A percentile compares a stretch with the other conserved stretches of the same genome.
Conservation (phyloP, 495 filamentous ascomycete genomes). For the Friedmanniomyces simplex region DNA sequence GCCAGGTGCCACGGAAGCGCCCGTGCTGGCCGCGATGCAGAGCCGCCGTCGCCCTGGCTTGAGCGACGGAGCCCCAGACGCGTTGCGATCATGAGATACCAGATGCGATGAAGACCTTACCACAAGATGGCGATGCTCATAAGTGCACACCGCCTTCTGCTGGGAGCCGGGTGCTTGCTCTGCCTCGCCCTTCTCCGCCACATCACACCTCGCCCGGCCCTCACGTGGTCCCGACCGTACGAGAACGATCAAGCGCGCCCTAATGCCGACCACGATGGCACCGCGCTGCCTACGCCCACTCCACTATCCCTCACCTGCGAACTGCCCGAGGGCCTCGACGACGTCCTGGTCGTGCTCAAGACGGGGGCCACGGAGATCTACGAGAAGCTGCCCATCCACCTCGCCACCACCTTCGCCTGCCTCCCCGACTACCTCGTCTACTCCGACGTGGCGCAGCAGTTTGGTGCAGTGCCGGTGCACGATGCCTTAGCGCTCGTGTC, state of each 20-base stretch:
- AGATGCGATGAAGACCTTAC: neutral
- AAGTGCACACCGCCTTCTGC: neutral
- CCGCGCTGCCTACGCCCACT: too few relatives aligned
- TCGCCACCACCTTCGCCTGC: slow-evolving; percentile 43
- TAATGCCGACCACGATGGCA: too few relatives aligned
- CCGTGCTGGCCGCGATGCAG: too few relatives aligned
- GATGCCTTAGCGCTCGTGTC: slow-evolving; percentile 41
- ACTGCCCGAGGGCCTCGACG: slow-evolving; percentile 28
- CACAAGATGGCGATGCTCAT: neutral
- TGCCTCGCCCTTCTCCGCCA: neutral
- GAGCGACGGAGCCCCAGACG: too few relatives aligned
- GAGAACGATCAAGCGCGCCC: too few relatives aligned
- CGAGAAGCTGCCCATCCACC: slow-evolving; percentile 34
- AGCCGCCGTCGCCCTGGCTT: too few relatives aligned
- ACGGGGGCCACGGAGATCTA: slow-evolving; percentile 29
- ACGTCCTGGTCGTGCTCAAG: slow-evolving; percentile 31
- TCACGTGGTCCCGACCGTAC: too few relatives aligned
- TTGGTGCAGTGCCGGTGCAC: slow-evolving; percentile 39
- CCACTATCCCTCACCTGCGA: too few relatives aligned
- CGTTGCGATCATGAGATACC: too few relatives aligned
- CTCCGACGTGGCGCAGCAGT: slow-evolving; percentile 43
- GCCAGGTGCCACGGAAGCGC: too few relatives aligned
- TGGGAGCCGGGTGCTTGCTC: neutral
- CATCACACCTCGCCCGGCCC: too few relatives aligned
- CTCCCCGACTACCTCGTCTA: slow-evolving; percentile 45